Evolutionary conservation across 202 grass and related monocot species (phyloP).

Genomic region (Carex arenaria): DNA sequence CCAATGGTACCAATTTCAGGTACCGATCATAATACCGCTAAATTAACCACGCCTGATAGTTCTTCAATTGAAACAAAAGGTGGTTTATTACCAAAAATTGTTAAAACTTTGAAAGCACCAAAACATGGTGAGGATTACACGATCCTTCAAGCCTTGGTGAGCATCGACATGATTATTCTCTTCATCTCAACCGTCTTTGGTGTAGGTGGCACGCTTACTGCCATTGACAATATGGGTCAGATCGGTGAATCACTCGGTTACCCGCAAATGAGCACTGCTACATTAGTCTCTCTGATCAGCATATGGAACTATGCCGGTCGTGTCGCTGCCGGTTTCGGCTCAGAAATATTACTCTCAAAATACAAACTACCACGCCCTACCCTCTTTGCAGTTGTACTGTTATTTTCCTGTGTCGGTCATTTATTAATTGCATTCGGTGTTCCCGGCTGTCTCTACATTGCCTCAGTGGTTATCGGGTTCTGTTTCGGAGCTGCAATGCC

Average conservation of each 20-base stretch:
- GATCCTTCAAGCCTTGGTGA: constrained; percentile 30
- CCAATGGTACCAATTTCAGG: not conserved
- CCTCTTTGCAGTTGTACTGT: constrained; percentile 16
- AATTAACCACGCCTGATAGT: not conserved
- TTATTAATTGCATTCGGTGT: constrained; percentile 28
- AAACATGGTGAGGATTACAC: constrained; percentile 25
- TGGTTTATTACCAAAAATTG: not conserved
- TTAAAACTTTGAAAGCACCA: constrained; percentile 18
- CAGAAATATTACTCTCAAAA: constrained; percentile 18
- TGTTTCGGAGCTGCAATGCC: constrained; percentile 32
- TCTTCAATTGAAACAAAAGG: not conserved
- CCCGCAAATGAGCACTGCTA: constrained; percentile 22
- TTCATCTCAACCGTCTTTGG: constrained; percentile 27
- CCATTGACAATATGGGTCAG: constrained; percentile 34
- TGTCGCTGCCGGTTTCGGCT: constrained; percentile 23
- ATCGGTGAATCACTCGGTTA: constrained; percentile 32
- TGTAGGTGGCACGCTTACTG: constrained; percentile 30
- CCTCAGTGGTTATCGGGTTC: constrained; percentile 28
- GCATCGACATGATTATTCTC: constrained; percentile 30
- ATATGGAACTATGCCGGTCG: constrained; percentile 36
- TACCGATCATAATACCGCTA: not conserved
- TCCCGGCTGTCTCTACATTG: constrained; percentile 17
- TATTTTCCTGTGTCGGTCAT: constrained; percentile 27
- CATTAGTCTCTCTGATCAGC: constrained; percentile 30
- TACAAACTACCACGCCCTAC: constrained; percentile 26